phyloP scores from a whole-genome alignment of 257 asterid species.

The Gentiana macrophylla region DNA sequence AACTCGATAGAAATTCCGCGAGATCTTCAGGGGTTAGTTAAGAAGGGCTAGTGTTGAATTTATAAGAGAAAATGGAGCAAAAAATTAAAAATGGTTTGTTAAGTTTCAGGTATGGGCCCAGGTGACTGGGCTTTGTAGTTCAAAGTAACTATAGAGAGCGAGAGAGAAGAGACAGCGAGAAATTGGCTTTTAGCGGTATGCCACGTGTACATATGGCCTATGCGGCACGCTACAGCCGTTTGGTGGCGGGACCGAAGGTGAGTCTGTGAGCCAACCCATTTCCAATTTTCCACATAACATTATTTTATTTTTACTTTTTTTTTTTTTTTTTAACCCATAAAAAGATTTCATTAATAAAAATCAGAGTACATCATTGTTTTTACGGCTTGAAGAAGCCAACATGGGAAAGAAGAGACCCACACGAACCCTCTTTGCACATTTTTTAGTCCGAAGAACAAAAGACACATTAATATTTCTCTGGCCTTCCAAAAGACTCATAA shows the following conservation, averaged over 20 bases:
- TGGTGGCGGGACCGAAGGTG: slow-evolving; percentile 37
- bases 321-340: too few species aligned
- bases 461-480: too few species aligned
- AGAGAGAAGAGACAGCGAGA: slow-evolving; percentile 13
- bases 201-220: slow-evolving; percentile 45
- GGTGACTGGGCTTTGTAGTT: neutral
- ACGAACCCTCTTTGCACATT: too few species aligned
- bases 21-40: slow-evolving; percentile 2
- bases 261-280: neutral
- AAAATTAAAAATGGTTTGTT: neutral
- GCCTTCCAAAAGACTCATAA: too few species aligned
- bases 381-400: too few species aligned
- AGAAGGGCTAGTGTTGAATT: slow-evolving; percentile 25
- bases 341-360: too few species aligned
- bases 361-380: too few species aligned
- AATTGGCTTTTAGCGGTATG: neutral
- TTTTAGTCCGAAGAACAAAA: too few species aligned
- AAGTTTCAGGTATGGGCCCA: neutral
- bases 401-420: too few species aligned
- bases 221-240: slow-evolving; percentile 64
- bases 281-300: neutral
- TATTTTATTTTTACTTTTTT: too few species aligned
- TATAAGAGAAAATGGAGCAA: slow-evolving; percentile 31
- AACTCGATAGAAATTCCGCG: too few species aligned
- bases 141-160: neutral